Evolutionary conservation across 495 filamentous ascomycete genomes (phyloP), one percentile per base, ranked within the genome.

Genomic region (Annulohypoxylon stygium): DNA sequence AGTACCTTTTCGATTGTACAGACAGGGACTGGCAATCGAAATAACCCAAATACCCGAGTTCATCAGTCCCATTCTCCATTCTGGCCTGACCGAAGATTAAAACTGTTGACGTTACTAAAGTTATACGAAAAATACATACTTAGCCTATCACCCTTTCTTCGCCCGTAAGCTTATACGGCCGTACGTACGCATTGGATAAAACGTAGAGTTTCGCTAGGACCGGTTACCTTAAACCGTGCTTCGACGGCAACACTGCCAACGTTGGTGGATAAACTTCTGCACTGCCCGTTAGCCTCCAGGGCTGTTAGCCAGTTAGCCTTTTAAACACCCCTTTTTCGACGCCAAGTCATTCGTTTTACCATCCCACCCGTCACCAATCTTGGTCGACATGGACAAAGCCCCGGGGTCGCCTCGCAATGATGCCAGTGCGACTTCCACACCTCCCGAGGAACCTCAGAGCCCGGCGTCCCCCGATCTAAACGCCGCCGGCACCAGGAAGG

Each of bases 171-270:
- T 37, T 37, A 37, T 37, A 25, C 26, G 30, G 25, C 14, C 33
- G 33, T 57, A 57, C 53, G 41, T 55, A 63, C 67, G 50, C 45
- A 37, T 63, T 59, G 34, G 39, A 64, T 60, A 63, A 67, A 70
- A 53, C 67, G 57, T 70, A 71, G 72, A 68, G 67, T 68, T 75
- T 71, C 67, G 63, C 60, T 75, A 61, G 72, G 71, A 61, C 71
- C 47, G 20, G 34, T 41, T 18, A 39, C 50, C 62, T 61, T 69
- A 18, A 43, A 43, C 45, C 57, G 20, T 54, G 23, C 23, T n/a
- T 26, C 25, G 4, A 11, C 48, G 50, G 23, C 50, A 54, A n/a
- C 34, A 41, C 50, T 61, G 45, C 18, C 50, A 67, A 58, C 62
- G 18, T 20, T 14, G 18, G 34, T 63, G 51, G 50, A 62, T 64